Evolutionary conservation across 2,329 filamentous ascomycete genomes (phyloP).

Genomic region (Chrysosporium queenslandicum): DNA sequence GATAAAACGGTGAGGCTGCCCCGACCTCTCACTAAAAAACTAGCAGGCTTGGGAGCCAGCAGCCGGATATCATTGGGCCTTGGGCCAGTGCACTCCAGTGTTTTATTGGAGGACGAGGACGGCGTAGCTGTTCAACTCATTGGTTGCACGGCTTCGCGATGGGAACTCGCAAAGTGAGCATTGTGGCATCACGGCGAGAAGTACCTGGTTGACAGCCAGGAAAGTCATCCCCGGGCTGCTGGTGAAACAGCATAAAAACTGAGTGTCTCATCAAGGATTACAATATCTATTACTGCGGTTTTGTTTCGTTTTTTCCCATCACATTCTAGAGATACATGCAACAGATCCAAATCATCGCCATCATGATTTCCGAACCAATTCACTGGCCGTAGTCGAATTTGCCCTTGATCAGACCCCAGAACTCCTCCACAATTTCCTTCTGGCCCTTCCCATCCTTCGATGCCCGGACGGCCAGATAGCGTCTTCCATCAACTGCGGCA

Average conservation of each 20-base stretch:
- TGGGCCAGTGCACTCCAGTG: background rate
- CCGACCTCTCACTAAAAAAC: too few species aligned
- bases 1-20: background rate
- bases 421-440: conserved; percentile 34
- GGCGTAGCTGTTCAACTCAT: background rate
- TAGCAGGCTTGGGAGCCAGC: background rate
- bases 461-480: conserved; percentile 40
- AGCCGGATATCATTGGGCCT: background rate
- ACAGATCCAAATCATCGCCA: background rate
- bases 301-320: too few species aligned
- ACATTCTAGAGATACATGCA: background rate
- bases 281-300: too few species aligned
- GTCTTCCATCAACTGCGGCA: conserved; percentile 46
- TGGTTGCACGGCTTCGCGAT: background rate
- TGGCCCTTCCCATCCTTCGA: conserved; percentile 28
- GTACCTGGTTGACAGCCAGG: too few species aligned
- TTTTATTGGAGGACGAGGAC: background rate
- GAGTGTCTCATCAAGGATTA: background rate
- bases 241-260: too few species aligned
- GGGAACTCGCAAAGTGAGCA: background rate
- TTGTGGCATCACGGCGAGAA: too few species aligned
- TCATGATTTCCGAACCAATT: background rate
- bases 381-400: conserved; percentile 26
- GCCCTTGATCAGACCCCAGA: conserved; percentile 35
- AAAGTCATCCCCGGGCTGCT: too few species aligned